These are phyloP conservation scores for Porphyridium purpureum DNA, from an alignment of 23 red algal genomes.

Conservation along the genomic window DNA sequence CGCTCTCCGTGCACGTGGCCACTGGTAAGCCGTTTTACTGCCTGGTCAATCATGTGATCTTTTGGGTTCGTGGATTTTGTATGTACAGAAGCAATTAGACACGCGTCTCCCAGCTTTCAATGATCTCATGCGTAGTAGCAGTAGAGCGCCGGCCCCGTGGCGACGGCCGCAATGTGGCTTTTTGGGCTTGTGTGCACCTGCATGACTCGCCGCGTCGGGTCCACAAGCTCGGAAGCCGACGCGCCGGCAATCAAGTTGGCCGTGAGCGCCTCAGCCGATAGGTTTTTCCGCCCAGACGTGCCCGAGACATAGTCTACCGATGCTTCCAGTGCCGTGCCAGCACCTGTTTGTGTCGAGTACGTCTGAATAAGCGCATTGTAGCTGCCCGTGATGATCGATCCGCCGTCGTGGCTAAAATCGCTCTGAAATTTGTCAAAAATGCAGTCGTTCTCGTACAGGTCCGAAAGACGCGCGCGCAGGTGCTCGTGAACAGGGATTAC, in stretches of 20 bases:
- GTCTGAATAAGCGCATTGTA: conserved; percentile 63
- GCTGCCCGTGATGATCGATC: conserved; percentile 62
- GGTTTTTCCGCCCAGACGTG: conserved; percentile 12
- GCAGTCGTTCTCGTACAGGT: conserved; percentile 95
- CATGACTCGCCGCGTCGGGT: conserved; percentile 45
- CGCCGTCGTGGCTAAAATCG: conserved; percentile 59
- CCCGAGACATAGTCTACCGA: conserved; percentile 68
- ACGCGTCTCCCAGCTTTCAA: no score
- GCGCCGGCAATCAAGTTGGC: conserved; percentile 1
- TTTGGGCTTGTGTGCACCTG: conserved; percentile 20
- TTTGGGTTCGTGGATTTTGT: no score
- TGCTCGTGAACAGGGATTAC: conserved; percentile 71
- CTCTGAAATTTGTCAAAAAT: conserved; percentile 98
- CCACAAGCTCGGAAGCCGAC: conserved; percentile 19
- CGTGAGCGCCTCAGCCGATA: conserved; percentile 12
- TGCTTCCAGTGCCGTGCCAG: conserved; percentile 40
- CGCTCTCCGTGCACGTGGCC: no score
- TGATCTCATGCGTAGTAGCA: conserved; percentile 22
- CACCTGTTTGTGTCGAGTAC: conserved; percentile 38
- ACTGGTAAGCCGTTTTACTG: no score
- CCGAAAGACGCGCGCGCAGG: conserved; percentile 48
- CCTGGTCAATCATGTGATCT: no score
- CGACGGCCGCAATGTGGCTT: conserved; percentile 38
- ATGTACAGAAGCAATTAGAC: no score
- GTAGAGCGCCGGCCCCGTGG: conserved; percentile 52